Evolutionary conservation across 2,329 filamentous ascomycete species (phyloP), one percentile per base, ranked within the genome.

Genomic region (Botrytis sinoallii): DNA sequence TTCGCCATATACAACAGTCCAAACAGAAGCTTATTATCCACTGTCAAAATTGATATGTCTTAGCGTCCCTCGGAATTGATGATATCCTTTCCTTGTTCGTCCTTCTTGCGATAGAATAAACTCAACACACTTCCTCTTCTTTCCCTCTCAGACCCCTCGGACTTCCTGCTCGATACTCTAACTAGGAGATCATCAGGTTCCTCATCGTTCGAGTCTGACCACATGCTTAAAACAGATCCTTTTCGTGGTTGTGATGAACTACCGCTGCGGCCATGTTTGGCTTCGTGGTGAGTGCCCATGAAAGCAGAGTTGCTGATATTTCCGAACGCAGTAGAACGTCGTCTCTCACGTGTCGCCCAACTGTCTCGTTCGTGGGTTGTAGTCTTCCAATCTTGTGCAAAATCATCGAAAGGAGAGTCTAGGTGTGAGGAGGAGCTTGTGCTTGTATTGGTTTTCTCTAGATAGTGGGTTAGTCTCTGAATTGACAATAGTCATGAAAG

Each of bases 381-480:
- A 4, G 38, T 70, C 7, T 29, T 73, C 71, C 71, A 73, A 9
- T 73, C 71, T 73, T 73, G 71, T n/a, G 61, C 65, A 38, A 63
- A 73, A 9, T 73, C 71, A 69, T 69, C 71, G 52, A 72, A 72
- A n/a, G 71, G 63, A 42, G 71, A 60, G 3, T 72, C 71, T 16
- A 68, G 12, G 3, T 68, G 29, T 22, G 38, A 3, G 14, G 71
- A 72, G 42, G 52, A 14, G 3, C 29, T 60, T 44, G 40, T 20
- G 7, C 29, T 60, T 44, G 71, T 68, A 2, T 32, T 46, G 38
- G 40, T 40, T 52, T 69, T 72, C 20, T 72, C 71, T 72, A 25
- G 10, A 38, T 5, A 1, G 1, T 9, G 12, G 10, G 14, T 69
- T 69, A 69, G 48, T 16, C 16, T 42, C 12, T 57, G n/a, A 16